Evolutionary conservation across 495 filamentous ascomycete genomes (phyloP).

Genomic region (Penicillium antarcticum): DNA sequence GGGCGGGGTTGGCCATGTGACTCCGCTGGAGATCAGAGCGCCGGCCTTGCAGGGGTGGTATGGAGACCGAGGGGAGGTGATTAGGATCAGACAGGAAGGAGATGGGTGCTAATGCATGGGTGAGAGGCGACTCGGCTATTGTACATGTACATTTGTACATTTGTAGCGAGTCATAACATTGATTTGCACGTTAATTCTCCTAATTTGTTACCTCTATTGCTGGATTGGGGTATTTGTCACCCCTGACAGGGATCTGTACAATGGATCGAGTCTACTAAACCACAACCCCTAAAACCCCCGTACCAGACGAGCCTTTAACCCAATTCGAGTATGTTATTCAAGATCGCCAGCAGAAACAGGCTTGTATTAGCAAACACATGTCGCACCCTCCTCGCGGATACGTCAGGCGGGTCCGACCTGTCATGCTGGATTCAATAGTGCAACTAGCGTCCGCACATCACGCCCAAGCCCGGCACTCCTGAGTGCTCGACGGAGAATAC

Average conservation of each 20-base stretch:
- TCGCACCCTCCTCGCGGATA: background rate
- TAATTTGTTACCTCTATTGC: no score
- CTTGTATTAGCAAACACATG: background rate
- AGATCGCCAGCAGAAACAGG: background rate
- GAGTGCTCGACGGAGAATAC: background rate
- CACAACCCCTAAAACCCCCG: background rate
- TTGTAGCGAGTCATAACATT: no score
- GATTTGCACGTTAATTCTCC: no score
- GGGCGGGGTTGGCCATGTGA: background rate
- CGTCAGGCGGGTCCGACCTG: background rate
- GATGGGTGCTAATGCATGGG: background rate
- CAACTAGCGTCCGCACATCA: background rate
- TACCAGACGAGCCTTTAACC: no score
- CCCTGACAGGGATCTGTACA: background rate
- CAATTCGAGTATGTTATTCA: no score
- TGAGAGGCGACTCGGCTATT: no score
- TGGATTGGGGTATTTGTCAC: background rate
- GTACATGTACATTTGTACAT: no score
- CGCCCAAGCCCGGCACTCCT: background rate
- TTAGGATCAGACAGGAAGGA: conserved; percentile 1
- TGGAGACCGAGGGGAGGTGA: background rate
- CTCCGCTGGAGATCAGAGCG: background rate
- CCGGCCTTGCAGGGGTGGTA: background rate
- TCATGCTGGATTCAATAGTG: background rate
- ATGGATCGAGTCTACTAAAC: background rate